phyloP scores from a whole-genome alignment of 1,284 basidiomycete genomes.

The Sutorius eximius region DNA sequence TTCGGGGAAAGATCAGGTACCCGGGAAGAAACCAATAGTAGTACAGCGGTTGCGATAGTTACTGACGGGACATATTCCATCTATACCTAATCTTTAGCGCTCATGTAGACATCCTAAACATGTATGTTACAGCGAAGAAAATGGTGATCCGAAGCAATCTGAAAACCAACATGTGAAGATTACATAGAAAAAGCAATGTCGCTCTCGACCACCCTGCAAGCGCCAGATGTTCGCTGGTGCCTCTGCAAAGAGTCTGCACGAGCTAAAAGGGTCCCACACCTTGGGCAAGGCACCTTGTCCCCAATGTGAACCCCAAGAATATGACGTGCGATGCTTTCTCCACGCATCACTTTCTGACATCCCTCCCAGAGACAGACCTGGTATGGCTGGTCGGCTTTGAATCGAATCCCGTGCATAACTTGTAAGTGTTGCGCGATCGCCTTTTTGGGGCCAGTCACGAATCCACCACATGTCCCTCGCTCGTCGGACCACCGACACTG shows the following conservation, averaged over 20 bases:
- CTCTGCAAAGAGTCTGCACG: slow-evolving; percentile 28
- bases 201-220: background rate
- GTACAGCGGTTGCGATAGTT: background rate
- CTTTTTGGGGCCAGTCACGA: slow-evolving; percentile 6
- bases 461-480: background rate
- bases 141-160: background rate
- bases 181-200: background rate
- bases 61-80: background rate
- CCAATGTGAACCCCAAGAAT: slow-evolving; percentile 22
- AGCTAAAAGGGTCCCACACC: slow-evolving; percentile 19
- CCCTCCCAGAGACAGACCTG: slow-evolving; percentile 15
- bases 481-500: slow-evolving; percentile 16
- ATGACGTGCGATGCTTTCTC: slow-evolving; percentile 27
- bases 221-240: slow-evolving; percentile 6
- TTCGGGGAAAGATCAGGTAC: slow-evolving; percentile 30
- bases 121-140: background rate
- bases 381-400: slow-evolving; percentile 2
- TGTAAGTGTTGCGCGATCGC: slow-evolving; percentile 21
- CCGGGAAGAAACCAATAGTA: slow-evolving; percentile 19
- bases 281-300: slow-evolving; percentile 21
- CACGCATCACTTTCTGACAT: slow-evolving; percentile 20
- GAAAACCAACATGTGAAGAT: background rate
- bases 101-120: background rate
- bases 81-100: background rate
- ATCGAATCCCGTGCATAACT: slow-evolving; percentile 3